Base-by-base conservation (phyloP, 73 alveolate genomes). In the Paramecium sexaurelia region DNA sequence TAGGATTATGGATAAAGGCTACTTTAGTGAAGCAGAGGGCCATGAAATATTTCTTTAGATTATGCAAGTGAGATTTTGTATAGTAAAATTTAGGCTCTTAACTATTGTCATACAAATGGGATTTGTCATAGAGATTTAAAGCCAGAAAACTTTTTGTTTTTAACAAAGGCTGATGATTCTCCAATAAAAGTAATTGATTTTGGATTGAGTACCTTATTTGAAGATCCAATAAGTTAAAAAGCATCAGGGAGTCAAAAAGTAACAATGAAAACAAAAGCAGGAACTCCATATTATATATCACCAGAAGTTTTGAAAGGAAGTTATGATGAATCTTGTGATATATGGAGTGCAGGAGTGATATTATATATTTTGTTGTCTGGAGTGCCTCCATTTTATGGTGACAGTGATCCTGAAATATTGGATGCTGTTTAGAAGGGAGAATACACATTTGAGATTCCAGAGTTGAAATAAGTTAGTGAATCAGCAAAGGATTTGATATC, bases 121-220 rank as follows among this genome's bases (percentile, higher is more conserved):
- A 86, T 95, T 33, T 95, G 97, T 83, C 97, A 95, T 75, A 87
- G 97, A 90, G 97, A 95, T 88, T 67, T 95, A 9, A 95, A 95
- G 73, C 97, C 97, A 41, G 96, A 95, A 88, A 95, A 95, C 85
- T 92, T 92, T 32, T 89, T 95, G 61, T 86, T 95, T 20, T 37
- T 85, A 40, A 92, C 91, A 43, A 92, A 88, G 83, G 95, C 85
- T 41, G 95, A 87, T 22, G 87, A 75, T 55, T 91, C 92, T 47
- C 75, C 85, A 66, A 73, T 94, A 1, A 94, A 94, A 87, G 94
- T 94, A 22, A 91, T 91, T 61, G 96, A 93, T 75, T 93, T 93
- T 82, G 95, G 95, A 69, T 93, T 94, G 68, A 94, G 97, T 84
- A 91, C 87, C 33, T 83, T 94, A 32, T 94, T 94, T 71, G 97